phyloP scores from a whole-genome alignment of 2,329 filamentous ascomycete species.

The Aspergillus fischeri region DNA sequence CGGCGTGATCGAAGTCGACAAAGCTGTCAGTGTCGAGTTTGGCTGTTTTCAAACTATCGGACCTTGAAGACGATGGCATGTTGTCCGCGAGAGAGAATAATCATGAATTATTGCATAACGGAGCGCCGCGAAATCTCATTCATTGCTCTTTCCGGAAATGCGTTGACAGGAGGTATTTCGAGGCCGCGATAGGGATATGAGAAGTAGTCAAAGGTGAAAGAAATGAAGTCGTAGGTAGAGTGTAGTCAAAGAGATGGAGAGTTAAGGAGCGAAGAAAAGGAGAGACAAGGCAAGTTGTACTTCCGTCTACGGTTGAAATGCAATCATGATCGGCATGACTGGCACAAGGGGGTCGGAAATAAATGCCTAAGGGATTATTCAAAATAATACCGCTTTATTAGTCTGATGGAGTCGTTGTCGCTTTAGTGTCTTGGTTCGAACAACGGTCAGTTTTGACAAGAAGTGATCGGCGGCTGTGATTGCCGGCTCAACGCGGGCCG shows the following conservation, averaged over 20 bases:
- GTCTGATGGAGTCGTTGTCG: not conserved
- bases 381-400: not conserved
- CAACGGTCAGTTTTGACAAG: not conserved
- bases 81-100: conserved; percentile 5
- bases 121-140: not conserved
- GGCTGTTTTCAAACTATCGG: conserved; percentile 30
- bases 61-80: conserved; percentile 32
- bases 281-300: not conserved
- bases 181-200: not conserved
- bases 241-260: too few relatives aligned
- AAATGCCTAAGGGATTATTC: not conserved
- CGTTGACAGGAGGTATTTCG: not conserved
- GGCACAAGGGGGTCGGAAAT: not conserved
- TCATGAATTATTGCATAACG: conserved; percentile 13
- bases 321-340: not conserved
- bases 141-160: not conserved
- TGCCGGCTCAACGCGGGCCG: not conserved
- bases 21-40: conserved; percentile 38
- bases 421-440: not conserved
- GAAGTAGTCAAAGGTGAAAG: not conserved
- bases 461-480: not conserved
- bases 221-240: not conserved
- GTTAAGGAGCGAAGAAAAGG: not conserved
- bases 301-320: not conserved
- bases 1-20: conserved; percentile 43